A percentile compares a stretch with the other conserved stretches of the same genome.
Evolutionary conservation across 164 flowering plant species (phyloP).

Genomic region (Buxus sempervirens): DNA sequence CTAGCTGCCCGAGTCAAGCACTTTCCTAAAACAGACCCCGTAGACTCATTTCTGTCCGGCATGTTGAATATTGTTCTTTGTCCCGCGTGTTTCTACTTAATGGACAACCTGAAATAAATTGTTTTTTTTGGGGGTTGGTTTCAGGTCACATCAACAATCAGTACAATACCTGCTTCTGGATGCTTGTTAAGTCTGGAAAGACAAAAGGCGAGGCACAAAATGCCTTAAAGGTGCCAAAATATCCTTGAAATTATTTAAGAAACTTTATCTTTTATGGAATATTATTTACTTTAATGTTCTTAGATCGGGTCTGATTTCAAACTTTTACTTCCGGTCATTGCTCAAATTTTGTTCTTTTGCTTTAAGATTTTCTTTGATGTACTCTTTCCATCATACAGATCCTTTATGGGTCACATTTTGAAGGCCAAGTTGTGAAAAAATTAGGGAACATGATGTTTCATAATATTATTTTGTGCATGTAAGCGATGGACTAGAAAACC

Average conservation of each 20-base stretch:
- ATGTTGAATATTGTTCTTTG: neutral
- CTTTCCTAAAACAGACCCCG: neutral
- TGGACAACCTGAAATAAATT: neutral
- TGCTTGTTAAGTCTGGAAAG: constrained; percentile 79
- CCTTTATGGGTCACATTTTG: neutral
- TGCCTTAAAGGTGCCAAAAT: constrained; percentile 48
- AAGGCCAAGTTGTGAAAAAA: neutral
- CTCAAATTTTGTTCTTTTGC: neutral
- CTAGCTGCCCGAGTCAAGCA: neutral
- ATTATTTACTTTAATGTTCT: neutral
- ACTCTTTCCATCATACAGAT: neutral
- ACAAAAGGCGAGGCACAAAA: constrained; percentile 69
- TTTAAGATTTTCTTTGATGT: neutral
- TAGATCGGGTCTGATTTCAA: neutral
- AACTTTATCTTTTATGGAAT: neutral
- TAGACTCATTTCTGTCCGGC: neutral
- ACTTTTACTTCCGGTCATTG: neutral
- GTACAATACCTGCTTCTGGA: constrained; percentile 91
- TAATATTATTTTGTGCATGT: too few relatives aligned
- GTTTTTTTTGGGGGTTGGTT: neutral
- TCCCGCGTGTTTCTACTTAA: neutral
- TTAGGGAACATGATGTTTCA: neutral
- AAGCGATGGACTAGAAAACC: too few relatives aligned
- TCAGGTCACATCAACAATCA: constrained; percentile 93
- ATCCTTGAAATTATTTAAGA: neutral